Percentiles rank a stretch among this genome's conserved stretches.
These are phyloP conservation scores for Carallia brachiata DNA, from an alignment of 345 rosid species.

Conservation along the genomic window DNA sequence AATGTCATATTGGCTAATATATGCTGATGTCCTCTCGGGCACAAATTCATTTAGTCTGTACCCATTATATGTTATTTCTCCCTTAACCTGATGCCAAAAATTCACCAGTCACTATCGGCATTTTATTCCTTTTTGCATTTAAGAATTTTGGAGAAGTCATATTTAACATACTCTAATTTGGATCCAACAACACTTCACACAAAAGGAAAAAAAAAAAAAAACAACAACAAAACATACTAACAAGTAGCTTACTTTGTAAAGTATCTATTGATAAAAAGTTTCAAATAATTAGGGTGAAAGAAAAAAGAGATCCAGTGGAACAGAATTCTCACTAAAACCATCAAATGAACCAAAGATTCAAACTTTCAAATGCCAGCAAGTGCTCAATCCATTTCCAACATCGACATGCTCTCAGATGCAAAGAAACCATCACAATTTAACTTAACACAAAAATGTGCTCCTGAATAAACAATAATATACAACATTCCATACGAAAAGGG, in stretches of 20 bases:
- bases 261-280: too few species aligned
- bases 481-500: background rate
- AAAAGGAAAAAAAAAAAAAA: too few species aligned
- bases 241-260: too few species aligned
- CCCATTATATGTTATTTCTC: constrained; percentile 25
- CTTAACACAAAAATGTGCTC: background rate
- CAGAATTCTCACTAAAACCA: background rate
- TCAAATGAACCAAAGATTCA: background rate
- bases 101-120: background rate
- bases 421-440: background rate
- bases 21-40: constrained; percentile 16
- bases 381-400: background rate
- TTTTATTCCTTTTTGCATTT: background rate
- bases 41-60: constrained; percentile 7
- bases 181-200: too few species aligned
- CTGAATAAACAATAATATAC: background rate
- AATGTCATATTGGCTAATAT: constrained; percentile 10
- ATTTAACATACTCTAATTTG: too few species aligned
- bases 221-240: too few species aligned
- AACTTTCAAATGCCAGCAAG: background rate
- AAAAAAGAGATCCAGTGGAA: too few species aligned
- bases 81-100: constrained; percentile 45
- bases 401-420: background rate
- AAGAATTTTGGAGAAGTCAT: too few species aligned
- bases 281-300: too few species aligned